A percentile compares a stretch with the other conserved stretches of the same genome.
These are phyloP conservation scores for Akanthomyces muscarius DNA, from an alignment of 2,329 filamentous ascomycete species.

Conservation along the genomic window DNA sequence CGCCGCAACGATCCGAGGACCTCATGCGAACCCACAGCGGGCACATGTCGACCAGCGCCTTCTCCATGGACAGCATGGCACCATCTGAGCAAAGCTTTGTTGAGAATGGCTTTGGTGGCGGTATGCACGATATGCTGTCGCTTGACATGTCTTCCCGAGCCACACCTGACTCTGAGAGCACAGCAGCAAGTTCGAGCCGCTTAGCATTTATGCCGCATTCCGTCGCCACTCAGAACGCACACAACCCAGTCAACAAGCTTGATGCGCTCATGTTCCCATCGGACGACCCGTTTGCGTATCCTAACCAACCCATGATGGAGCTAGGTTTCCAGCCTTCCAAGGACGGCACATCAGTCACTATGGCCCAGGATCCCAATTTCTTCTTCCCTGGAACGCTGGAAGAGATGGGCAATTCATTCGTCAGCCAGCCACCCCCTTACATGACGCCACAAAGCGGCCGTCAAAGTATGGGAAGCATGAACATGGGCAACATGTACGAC, in stretches of 20 bases:
- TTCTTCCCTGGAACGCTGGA: constrained; percentile 54
- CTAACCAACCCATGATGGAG: constrained; percentile 68
- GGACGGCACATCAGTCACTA: constrained; percentile 30
- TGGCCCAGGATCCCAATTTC: constrained; percentile 40
- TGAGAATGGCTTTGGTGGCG: constrained; percentile 34
- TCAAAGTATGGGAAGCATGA: constrained; percentile 40
- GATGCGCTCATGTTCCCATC: constrained; percentile 79
- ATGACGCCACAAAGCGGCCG: constrained; percentile 52
- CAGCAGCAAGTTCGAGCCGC: constrained; percentile 37
- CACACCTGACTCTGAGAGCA: constrained; percentile 42
- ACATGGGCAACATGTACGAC: constrained; percentile 42
- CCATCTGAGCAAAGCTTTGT: constrained; percentile 30
- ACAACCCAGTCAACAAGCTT: constrained; percentile 60
- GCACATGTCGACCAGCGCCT: constrained; percentile 24
- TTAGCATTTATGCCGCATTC: constrained; percentile 31
- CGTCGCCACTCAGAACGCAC: constrained; percentile 27
- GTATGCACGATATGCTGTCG: constrained; percentile 42
- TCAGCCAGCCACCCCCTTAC: constrained; percentile 68
- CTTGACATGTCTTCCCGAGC: constrained; percentile 42
- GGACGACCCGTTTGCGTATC: constrained; percentile 73
- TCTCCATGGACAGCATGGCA: constrained; percentile 34
- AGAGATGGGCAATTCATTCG: constrained; percentile 69
- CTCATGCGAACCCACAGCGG: constrained; percentile 30
- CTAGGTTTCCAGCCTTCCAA: constrained; percentile 40
- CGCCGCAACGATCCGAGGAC: constrained; percentile 33